Evolutionary conservation across 768 basidiomycete species (phyloP).

Genomic region (Inosperma sp.): DNA sequence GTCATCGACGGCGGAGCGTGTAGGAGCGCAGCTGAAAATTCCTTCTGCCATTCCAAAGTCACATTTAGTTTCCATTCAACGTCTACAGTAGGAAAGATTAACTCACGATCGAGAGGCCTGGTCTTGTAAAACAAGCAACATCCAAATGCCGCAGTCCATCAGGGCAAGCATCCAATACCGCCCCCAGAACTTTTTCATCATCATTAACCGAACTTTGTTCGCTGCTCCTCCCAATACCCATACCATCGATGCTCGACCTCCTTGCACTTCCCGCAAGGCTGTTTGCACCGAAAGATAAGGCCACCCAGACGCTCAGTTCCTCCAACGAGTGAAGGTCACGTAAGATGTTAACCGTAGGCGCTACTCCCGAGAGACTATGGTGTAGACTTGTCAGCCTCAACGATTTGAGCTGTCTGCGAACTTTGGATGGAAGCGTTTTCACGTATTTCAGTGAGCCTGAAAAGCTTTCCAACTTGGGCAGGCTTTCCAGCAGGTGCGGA

Average conservation of each 20-base stretch:
- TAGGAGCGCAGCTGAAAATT: slow-evolving; percentile 3
- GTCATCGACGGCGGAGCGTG: slow-evolving; percentile 2
- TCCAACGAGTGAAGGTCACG: slow-evolving; percentile 26
- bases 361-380: slow-evolving; percentile 30
- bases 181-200: slow-evolving; percentile 27
- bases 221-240: slow-evolving; percentile 13
- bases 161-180: slow-evolving; percentile 29
- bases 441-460: slow-evolving; percentile 31
- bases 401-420: slow-evolving; percentile 20
- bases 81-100: neutral
- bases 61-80: neutral
- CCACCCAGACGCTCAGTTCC: slow-evolving; percentile 33
- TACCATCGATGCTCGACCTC: slow-evolving; percentile 16
- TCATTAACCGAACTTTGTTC: slow-evolving; percentile 21
- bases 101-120: slow-evolving; percentile 34
- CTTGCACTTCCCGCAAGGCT: slow-evolving; percentile 12
- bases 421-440: slow-evolving; percentile 26
- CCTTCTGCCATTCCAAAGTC: neutral
- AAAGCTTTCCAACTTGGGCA: slow-evolving; percentile 29
- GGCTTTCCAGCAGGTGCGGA: slow-evolving; percentile 11
- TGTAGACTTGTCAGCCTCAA: slow-evolving; percentile 32
- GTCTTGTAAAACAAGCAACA: slow-evolving; percentile 34
- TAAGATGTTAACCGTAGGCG: slow-evolving; percentile 29
- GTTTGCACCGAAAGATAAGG: slow-evolving; percentile 29
- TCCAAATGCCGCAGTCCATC: slow-evolving; percentile 28